phyloP scores from a whole-genome alignment of 2,329 filamentous ascomycete genomes.

The Tympanopsis confertula region DNA sequence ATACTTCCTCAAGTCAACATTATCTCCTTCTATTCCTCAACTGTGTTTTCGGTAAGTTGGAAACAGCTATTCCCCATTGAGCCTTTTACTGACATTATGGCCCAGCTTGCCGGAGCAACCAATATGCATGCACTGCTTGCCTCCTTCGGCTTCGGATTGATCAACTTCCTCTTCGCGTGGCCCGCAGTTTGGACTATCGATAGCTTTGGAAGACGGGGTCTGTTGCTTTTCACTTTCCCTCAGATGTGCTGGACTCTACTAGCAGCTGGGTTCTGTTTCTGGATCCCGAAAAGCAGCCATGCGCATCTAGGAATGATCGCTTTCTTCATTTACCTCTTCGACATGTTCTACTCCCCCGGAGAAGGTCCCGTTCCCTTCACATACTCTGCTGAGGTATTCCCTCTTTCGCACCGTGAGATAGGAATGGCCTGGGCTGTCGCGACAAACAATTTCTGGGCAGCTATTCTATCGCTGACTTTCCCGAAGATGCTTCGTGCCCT shows the following conservation, averaged over 20 bases:
- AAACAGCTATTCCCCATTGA: too few relatives aligned
- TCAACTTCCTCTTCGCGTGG: conserved; percentile 46
- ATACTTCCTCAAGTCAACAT: too few relatives aligned
- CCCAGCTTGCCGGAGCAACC: too few relatives aligned
- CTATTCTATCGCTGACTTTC: conserved; percentile 22
- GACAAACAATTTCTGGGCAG: conserved; percentile 24
- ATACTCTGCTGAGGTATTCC: conserved; percentile 47
- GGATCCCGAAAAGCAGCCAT: conserved; percentile 18
- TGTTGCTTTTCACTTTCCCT: conserved; percentile 45
- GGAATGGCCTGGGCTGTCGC: conserved; percentile 37
- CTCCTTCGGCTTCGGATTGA: conserved; percentile 42
- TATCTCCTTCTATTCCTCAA: conserved; percentile 42
- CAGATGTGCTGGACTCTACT: conserved; percentile 43
- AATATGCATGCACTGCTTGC: conserved; percentile 41
- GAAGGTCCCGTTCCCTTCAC: conserved; percentile 47
- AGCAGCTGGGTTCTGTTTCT: conserved; percentile 37
- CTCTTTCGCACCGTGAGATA: conserved; percentile 40
- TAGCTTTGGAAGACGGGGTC: conserved; percentile 40
- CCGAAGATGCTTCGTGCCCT: conserved; percentile 8
- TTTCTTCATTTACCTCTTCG: conserved; percentile 25
- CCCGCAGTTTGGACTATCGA: conserved; percentile 48
- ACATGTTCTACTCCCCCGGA: conserved; percentile 31
- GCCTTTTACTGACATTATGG: too few relatives aligned
- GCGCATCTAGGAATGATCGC: conserved; percentile 20
- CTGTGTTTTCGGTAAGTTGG: too few relatives aligned